These are phyloP conservation scores for Penicillium flavigenum DNA, from an alignment of 495 filamentous ascomycete species.

Conservation along the genomic window DNA sequence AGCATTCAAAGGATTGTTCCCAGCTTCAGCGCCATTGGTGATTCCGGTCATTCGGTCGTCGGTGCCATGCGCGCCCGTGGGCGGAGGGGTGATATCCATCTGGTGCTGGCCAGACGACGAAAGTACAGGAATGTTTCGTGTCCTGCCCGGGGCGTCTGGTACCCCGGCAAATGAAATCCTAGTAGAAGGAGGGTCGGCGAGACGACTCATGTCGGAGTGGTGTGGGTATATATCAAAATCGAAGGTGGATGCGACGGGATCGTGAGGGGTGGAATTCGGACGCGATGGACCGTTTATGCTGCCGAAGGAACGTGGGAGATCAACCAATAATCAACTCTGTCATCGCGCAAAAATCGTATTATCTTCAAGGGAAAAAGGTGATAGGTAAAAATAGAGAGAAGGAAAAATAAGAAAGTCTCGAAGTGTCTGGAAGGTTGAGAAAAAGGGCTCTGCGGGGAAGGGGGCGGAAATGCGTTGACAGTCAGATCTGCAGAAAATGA, in stretches of 20 bases:
- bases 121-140: conserved; percentile 49
- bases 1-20: conserved; percentile 33
- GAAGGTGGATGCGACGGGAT: conserved; percentile 9
- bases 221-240: conserved; percentile 1
- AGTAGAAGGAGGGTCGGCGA: conserved; percentile 44
- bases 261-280: conserved; percentile 13
- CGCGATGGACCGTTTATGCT: conserved; percentile 31
- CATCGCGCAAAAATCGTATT: conserved; percentile 28
- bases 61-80: conserved; percentile 46
- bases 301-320: conserved; percentile 39
- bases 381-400: conserved; percentile 32
- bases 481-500: conserved; percentile 25
- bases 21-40: conserved; percentile 47
- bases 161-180: conserved; percentile 39
- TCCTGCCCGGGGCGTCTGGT: conserved; percentile 40
- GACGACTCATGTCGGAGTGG: conserved; percentile 42
- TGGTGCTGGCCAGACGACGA: conserved; percentile 40
- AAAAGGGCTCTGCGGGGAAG: conserved; percentile 24
- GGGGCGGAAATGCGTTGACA: conserved; percentile 18
- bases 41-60: conserved; percentile 46
- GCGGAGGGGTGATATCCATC: conserved; percentile 53
- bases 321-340: conserved; percentile 37
- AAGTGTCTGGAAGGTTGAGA: conserved; percentile 4
- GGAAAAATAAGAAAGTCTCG: conserved; percentile 6
- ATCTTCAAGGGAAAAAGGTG: not conserved